A percentile compares a stretch with the other conserved stretches of the same genome.
Conservation (phyloP, 2,329 filamentous ascomycete species). For the Nannizziopsis barbatae region DNA sequence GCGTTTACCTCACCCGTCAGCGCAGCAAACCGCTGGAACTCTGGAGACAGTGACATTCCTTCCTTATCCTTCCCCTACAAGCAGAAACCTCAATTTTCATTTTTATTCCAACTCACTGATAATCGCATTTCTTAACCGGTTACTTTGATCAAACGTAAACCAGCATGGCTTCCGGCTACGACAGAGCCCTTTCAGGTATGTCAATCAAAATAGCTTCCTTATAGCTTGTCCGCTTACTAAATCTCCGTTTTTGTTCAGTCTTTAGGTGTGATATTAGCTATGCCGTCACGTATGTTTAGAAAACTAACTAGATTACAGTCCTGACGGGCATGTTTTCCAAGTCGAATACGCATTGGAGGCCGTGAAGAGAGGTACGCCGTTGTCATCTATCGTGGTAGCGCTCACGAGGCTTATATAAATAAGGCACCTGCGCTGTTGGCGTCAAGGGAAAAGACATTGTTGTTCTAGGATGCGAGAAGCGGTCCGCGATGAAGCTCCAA, state of each 20-base stretch:
- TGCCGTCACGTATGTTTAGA: neutral
- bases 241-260: slow-evolving; percentile 43
- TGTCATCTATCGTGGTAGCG: slow-evolving; percentile 16
- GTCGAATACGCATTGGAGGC: slow-evolving; percentile 99
- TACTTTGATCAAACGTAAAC: too few relatives aligned
- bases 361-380: slow-evolving; percentile 74
- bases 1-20: too few relatives aligned
- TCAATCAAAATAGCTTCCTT: slow-evolving; percentile 19
- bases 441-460: slow-evolving; percentile 93
- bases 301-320: slow-evolving; percentile 52
- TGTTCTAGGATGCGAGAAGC: slow-evolving; percentile 95
- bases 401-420: slow-evolving; percentile 11
- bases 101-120: neutral
- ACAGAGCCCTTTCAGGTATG: slow-evolving; percentile 96
- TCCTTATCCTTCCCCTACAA: neutral
- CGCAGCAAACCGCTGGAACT: too few relatives aligned
- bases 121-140: too few relatives aligned
- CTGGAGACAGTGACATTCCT: too few relatives aligned
- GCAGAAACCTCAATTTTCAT: neutral
- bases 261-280: slow-evolving; percentile 53
- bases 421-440: slow-evolving; percentile 93
- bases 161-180: slow-evolving; percentile 84
- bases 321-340: slow-evolving; percentile 98
- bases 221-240: slow-evolving; percentile 32
- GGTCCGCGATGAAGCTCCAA: slow-evolving; percentile 98